phyloP scores from a whole-genome alignment of 108 stramenopile species.

The Fragilariopsis cylindrus region DNA sequence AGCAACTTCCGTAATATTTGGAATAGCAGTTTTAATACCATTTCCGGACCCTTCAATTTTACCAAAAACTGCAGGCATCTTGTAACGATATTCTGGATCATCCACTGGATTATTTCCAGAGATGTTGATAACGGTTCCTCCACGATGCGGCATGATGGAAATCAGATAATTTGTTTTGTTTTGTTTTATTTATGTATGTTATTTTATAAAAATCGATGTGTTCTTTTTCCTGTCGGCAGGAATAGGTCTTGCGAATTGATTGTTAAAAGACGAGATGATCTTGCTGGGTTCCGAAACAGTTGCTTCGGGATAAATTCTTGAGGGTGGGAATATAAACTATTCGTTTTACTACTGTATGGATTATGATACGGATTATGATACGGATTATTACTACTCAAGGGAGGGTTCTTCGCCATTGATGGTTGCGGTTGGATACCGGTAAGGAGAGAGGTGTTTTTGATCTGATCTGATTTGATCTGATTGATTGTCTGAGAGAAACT shows the following conservation, averaged over 20 bases:
- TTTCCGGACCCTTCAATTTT: constrained; percentile 99
- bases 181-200: background rate
- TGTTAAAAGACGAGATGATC: constrained; percentile 32
- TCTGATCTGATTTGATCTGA: too few relatives aligned
- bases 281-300: constrained; percentile 32
- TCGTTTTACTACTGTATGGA: constrained; percentile 11
- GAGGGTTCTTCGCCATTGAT: constrained; percentile 10
- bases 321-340: background rate
- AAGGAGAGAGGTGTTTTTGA: too few relatives aligned
- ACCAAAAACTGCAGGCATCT: constrained; percentile 95
- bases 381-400: background rate
- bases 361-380: background rate
- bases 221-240: constrained; percentile 27
- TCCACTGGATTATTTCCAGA: constrained; percentile 85
- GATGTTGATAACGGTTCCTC: constrained; percentile 90
- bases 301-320: constrained; percentile 24
- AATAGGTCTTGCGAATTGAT: constrained; percentile 9
- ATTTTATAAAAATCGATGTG: constrained; percentile 1
- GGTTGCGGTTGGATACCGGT: background rate
- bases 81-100: constrained; percentile 96
- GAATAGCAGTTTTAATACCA: constrained; percentile 98
- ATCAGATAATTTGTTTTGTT: constrained; percentile 14
- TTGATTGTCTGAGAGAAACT: too few relatives aligned
- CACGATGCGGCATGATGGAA: constrained; percentile 64
- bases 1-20: constrained; percentile 93